Percentiles rank a stretch among this genome's conserved stretches.
Conservation (phyloP, 306 rosid genomes). For the Lablab purpureus region DNA sequence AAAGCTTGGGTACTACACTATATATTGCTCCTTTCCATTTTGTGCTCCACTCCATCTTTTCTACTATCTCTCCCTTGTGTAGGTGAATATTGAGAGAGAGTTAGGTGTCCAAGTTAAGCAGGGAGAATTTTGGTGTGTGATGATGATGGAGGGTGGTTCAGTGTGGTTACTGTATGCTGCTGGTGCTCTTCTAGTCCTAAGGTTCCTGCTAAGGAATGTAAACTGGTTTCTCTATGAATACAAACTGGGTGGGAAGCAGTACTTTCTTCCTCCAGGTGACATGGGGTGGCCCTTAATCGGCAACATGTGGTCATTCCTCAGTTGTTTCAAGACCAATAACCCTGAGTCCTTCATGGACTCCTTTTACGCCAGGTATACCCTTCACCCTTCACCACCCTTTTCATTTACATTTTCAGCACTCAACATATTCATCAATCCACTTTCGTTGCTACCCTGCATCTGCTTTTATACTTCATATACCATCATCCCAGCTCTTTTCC, state of each 20-base stretch:
- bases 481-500: too few relatives aligned
- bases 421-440: too few relatives aligned
- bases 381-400: not conserved
- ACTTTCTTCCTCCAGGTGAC: slow-evolving; percentile 80
- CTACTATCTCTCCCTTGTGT: too few relatives aligned
- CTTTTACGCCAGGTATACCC: slow-evolving; percentile 56
- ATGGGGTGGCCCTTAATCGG: slow-evolving; percentile 86
- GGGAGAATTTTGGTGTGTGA: too few relatives aligned
- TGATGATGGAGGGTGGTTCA: not conserved
- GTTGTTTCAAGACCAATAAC: slow-evolving; percentile 68
- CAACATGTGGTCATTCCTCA: slow-evolving; percentile 88
- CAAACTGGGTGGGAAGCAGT: slow-evolving; percentile 57
- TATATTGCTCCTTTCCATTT: too few relatives aligned
- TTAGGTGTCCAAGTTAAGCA: too few relatives aligned
- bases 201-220: slow-evolving; percentile 52
- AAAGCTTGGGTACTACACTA: too few relatives aligned
- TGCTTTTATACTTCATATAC: too few relatives aligned
- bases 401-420: not conserved
- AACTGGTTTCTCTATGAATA: slow-evolving; percentile 67
- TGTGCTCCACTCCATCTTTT: too few relatives aligned
- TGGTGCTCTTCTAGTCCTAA: slow-evolving; percentile 39
- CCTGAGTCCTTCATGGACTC: slow-evolving; percentile 78
- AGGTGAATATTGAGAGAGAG: too few relatives aligned
- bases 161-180: not conserved
- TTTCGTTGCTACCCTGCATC: too few relatives aligned